Conservation (phyloP, 371 early-diverging fungal genomes). For the Conidiobolus incongruus region DNA sequence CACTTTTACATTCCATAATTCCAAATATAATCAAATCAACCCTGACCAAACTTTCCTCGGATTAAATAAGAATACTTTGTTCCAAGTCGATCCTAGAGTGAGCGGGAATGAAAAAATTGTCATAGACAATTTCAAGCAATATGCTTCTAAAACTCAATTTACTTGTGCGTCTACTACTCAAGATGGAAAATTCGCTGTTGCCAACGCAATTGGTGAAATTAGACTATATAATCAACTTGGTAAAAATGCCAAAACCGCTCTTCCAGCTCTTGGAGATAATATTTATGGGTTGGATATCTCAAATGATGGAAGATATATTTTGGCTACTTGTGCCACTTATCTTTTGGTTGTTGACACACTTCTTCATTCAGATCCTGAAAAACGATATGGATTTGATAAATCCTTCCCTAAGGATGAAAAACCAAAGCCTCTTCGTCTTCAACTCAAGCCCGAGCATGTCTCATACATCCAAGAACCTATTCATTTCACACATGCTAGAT, state of each 20-base stretch:
- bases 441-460: conserved; percentile 79
- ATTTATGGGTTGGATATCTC: conserved; percentile 77
- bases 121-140: conserved; percentile 30
- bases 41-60: conserved; percentile 55
- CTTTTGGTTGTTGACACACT: conserved; percentile 54
- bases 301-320: conserved; percentile 61
- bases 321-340: conserved; percentile 79
- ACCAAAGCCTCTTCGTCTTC: conserved; percentile 53
- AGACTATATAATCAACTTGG: conserved; percentile 59
- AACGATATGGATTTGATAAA: conserved; percentile 30
- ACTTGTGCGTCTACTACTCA: conserved; percentile 53
- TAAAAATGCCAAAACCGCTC: conserved; percentile 63
- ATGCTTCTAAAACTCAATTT: conserved; percentile 40
- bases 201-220: conserved; percentile 72
- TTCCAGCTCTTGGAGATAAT: conserved; percentile 77
- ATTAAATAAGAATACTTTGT: conserved; percentile 53
- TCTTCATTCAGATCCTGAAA: conserved; percentile 13
- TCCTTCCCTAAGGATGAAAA: conserved; percentile 32
- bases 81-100: conserved; percentile 78
- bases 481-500: conserved; percentile 76
- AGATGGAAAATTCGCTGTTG: conserved; percentile 67
- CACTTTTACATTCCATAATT: conserved; percentile 40
- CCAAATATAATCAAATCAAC: conserved; percentile 53
- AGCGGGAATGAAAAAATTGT: conserved; percentile 32
- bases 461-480: conserved; percentile 47